Evolutionary conservation across 768 basidiomycete genomes (phyloP), one percentile per base, ranked within the genome.

Genomic region (Rhodotorula sphaerocarpa): DNA sequence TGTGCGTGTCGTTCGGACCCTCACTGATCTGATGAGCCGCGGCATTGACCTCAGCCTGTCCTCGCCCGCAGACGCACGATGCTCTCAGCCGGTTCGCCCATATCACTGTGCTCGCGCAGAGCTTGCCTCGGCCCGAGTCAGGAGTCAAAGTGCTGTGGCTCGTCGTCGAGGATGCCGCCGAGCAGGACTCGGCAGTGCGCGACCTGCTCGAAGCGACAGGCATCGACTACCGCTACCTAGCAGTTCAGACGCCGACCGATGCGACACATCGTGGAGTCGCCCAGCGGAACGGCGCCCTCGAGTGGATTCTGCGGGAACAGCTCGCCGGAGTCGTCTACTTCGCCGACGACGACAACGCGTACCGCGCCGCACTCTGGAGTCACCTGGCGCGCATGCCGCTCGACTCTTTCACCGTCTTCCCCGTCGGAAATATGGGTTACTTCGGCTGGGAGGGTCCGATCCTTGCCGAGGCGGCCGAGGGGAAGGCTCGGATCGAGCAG

Each of bases 261-360:
- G 3, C 31, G 20, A 30, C 15, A 5, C 54, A 55, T 31, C 54
- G 54, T 23, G 54, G 54, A 5, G 14, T 55, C 54, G 43, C 30
- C 10, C 54, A 45, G 31, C 42, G 54, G 10, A 55, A 55, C 31
- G 31, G 30, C 12, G 54, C 54, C 21, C 43, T 55, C 43, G 54
- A 55, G 21, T 41, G 30, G 12, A 30, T 55, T 11, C 28, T 7
- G 5, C 16, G 7, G 43, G 36, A n/a, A 15, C n/a, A n/a, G n/a
- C n/a, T 44, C 36, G 21, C 44, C 12, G 54, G 54, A 18, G n/a
- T 55, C 31, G 43, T 55, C 54, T 55, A 55, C 43, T 55, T 55
- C 20, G 54, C 54, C 28, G 54, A 55, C 43, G 54, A 45, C 54
- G 54, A 55, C 54, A 55, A 55, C 43, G 54, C 43, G 14, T 45